These are phyloP conservation scores for Micractinium conductrix DNA, from an alignment of 139 green algal genomes.

Conservation along the genomic window DNA sequence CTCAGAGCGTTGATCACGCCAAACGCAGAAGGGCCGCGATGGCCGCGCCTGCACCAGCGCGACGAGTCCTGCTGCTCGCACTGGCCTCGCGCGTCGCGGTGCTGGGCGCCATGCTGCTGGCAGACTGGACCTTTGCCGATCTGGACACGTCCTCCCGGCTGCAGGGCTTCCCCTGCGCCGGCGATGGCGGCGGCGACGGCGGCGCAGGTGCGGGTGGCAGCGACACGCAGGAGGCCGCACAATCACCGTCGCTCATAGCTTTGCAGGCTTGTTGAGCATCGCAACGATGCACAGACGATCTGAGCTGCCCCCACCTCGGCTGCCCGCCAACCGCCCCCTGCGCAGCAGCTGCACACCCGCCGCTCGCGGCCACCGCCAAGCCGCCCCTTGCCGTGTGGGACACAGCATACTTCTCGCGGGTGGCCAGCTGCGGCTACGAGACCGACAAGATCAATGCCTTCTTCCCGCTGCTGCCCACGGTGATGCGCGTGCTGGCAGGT, in stretches of 20 bases:
- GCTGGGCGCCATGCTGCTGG: conserved; percentile 24
- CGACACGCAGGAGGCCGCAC: not conserved
- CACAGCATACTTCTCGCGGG: conserved; percentile 78
- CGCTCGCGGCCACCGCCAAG: not conserved
- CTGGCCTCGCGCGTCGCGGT: conserved; percentile 23
- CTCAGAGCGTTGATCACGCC: too few species aligned
- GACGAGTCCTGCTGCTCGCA: conserved; percentile 35
- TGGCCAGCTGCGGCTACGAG: conserved; percentile 86
- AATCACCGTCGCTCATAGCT: too few species aligned
- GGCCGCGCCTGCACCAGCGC: not conserved
- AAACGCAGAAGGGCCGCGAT: too few species aligned
- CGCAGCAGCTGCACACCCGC: too few species aligned
- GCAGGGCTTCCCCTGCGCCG: conserved; percentile 35
- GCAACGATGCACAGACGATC: too few species aligned
- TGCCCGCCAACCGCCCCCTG: too few species aligned
- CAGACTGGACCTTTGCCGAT: conserved; percentile 32
- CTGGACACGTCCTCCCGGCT: conserved; percentile 40
- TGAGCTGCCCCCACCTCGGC: too few species aligned
- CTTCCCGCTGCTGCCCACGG: conserved; percentile 82
- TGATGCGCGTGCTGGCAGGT: conserved; percentile 30
- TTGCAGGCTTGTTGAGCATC: too few species aligned
- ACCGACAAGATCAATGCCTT: conserved; percentile 94
- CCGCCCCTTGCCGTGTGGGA: conserved; percentile 78
- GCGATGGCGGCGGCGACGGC: not conserved
- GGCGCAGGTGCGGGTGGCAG: not conserved